Conservation (phyloP, 208 protist genomes). For the Endotrypanum monterogeii region DNA sequence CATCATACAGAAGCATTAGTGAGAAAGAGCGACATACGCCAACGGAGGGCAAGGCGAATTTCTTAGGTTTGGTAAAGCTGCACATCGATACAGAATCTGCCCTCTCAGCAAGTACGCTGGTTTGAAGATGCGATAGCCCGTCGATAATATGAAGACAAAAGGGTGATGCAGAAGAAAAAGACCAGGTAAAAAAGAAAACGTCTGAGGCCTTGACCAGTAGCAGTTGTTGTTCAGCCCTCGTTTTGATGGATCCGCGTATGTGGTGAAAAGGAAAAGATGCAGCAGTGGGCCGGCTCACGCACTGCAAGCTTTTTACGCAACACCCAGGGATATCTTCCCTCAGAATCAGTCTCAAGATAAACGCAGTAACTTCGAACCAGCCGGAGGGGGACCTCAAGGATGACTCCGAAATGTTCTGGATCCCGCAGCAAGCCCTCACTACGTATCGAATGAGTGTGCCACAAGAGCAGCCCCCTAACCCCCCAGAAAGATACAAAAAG, state of each 20-base stretch:
- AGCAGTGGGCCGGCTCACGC: background rate
- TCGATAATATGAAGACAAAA: background rate
- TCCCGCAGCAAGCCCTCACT: background rate
- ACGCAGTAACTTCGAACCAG: background rate
- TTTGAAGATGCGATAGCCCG: background rate
- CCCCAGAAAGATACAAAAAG: background rate
- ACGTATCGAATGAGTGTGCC: background rate
- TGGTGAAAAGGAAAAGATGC: background rate
- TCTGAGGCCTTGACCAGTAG: too few species aligned
- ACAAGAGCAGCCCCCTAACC: background rate
- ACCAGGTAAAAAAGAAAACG: background rate
- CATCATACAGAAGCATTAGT: conserved; percentile 27
- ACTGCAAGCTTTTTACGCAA: background rate
- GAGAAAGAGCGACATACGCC: background rate
- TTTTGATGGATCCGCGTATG: background rate
- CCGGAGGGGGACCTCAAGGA: background rate
- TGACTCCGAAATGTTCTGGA: too few species aligned
- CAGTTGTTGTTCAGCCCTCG: too few species aligned
- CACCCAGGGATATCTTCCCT: background rate
- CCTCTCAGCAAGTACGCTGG: background rate
- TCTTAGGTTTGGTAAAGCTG: background rate
- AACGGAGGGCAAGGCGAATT: background rate
- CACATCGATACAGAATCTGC: background rate
- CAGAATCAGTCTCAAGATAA: too few species aligned
- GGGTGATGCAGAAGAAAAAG: background rate